Percentiles rank a stretch among this genome's conserved stretches.
phyloP scores from a whole-genome alignment of 345 rosid genomes.

The Populus simonii region DNA sequence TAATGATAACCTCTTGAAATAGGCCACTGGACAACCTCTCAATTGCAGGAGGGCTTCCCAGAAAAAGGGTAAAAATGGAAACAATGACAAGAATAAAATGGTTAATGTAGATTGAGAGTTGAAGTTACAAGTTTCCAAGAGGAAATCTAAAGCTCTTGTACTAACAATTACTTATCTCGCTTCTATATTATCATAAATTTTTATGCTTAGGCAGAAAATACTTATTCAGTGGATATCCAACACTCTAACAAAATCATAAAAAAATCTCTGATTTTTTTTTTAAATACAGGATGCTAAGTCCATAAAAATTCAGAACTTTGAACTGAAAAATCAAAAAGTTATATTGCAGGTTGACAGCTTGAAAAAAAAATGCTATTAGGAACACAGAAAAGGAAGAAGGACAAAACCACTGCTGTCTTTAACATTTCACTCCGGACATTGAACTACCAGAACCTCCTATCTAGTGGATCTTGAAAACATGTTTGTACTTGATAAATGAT shows the following conservation, averaged over 20 bases:
- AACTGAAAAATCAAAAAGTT: background rate
- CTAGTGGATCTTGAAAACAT: background rate
- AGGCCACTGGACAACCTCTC: conserved; percentile 86
- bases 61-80: background rate
- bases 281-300: background rate
- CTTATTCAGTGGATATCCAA: no score
- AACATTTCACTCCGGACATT: background rate
- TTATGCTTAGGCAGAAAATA: background rate
- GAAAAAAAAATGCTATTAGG: background rate
- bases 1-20: conserved; percentile 92
- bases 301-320: background rate
- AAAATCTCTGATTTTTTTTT: background rate
- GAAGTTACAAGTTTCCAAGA: no score
- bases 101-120: background rate
- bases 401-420: background rate
- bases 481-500: background rate
- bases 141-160: no score
- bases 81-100: background rate
- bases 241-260: no score
- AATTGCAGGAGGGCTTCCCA: conserved; percentile 83
- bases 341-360: background rate
- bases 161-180: no score
- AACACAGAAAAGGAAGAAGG: background rate
- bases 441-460: background rate
- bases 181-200: background rate